Percentiles rank a stretch among this genome's conserved stretches.
Evolutionary conservation across 2,329 filamentous ascomycete genomes (phyloP).

Genomic region (Chalaropsis thielavioides): DNA sequence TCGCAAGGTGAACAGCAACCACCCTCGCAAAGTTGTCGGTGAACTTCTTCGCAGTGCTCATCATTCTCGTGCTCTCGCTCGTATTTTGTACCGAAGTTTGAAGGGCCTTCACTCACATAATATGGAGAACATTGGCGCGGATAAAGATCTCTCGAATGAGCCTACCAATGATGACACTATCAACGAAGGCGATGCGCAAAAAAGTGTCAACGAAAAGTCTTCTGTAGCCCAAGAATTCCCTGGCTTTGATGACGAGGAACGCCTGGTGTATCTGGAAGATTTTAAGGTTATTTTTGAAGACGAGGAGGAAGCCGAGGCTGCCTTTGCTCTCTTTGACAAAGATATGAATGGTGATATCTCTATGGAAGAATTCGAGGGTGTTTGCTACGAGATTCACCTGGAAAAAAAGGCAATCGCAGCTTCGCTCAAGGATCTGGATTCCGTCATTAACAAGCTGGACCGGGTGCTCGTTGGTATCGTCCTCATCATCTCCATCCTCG

Average conservation of each 20-base stretch:
- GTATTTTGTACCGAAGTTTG: constrained; percentile 77
- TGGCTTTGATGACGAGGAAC: constrained; percentile 42
- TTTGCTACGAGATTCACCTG: constrained; percentile 84
- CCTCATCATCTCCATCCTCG: constrained; percentile 61
- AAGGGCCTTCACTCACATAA: constrained; percentile 13
- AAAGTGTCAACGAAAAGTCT: constrained; percentile 13
- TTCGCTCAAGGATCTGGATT: constrained; percentile 87
- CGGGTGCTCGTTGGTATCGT: constrained; percentile 82
- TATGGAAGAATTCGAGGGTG: constrained; percentile 84
- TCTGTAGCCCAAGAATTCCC: constrained; percentile 27
- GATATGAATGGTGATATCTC: constrained; percentile 94
- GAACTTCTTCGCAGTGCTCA: constrained; percentile 57
- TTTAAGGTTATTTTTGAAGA: constrained; percentile 64
- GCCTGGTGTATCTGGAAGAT: constrained; percentile 66
- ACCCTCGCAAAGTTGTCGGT: constrained; percentile 72
- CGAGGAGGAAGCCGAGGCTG: constrained; percentile 73
- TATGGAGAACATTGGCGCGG: constrained; percentile 1
- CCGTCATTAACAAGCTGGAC: constrained; percentile 80
- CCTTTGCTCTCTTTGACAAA: constrained; percentile 87
- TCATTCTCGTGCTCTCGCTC: constrained; percentile 70
- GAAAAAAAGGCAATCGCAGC: constrained; percentile 93
- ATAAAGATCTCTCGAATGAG: constrained; percentile 1
- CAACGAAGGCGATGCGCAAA: constrained; percentile 3
- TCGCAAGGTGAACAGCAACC: constrained; percentile 48
- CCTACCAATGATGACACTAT: neutral